Percentiles rank a stretch among this genome's conserved stretches.
phyloP scores from a whole-genome alignment of 306 rosid genomes.

The Lathyrus aphaca region DNA sequence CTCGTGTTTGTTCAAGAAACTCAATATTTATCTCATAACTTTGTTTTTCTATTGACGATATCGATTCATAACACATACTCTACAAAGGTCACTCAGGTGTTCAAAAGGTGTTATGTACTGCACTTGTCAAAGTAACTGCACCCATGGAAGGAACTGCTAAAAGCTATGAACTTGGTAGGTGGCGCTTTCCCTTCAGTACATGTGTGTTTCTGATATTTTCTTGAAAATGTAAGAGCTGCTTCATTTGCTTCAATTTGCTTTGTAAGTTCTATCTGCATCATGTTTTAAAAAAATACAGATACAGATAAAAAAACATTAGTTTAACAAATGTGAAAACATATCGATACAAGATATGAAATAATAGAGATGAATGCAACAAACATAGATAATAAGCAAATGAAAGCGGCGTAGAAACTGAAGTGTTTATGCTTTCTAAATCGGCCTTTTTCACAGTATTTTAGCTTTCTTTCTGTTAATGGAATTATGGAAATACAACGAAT shows the following conservation, averaged over 20 bases:
- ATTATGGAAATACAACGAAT: constrained; percentile 20
- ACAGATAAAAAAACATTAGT: constrained; percentile 7
- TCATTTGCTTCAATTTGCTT: constrained; percentile 88
- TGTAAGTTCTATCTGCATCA: constrained; percentile 83
- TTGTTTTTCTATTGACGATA: too few relatives aligned
- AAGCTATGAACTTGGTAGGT: constrained; percentile 72
- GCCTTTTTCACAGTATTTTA: not conserved
- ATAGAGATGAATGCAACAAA: constrained; percentile 7
- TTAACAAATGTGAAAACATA: constrained; percentile 6
- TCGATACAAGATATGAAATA: constrained; percentile 1
- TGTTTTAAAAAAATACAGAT: constrained; percentile 20
- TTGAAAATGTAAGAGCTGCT: constrained; percentile 89
- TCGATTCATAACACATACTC: too few relatives aligned
- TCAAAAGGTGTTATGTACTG: constrained; percentile 85
- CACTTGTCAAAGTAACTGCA: constrained; percentile 89
- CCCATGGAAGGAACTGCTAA: constrained; percentile 89
- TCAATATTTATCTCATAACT: too few relatives aligned
- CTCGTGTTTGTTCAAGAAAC: too few relatives aligned
- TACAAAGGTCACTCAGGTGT: constrained; percentile 86
- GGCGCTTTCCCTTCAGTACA: constrained; percentile 56
- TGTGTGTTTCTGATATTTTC: constrained; percentile 75
- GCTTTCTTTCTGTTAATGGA: constrained; percentile 20
- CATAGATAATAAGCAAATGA: not conserved
- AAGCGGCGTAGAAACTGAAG: constrained; percentile 3
- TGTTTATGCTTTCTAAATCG: constrained; percentile 8